Base-by-base conservation (phyloP, 2,329 filamentous ascomycete species). In the Calonectria pseudoturangicola region DNA sequence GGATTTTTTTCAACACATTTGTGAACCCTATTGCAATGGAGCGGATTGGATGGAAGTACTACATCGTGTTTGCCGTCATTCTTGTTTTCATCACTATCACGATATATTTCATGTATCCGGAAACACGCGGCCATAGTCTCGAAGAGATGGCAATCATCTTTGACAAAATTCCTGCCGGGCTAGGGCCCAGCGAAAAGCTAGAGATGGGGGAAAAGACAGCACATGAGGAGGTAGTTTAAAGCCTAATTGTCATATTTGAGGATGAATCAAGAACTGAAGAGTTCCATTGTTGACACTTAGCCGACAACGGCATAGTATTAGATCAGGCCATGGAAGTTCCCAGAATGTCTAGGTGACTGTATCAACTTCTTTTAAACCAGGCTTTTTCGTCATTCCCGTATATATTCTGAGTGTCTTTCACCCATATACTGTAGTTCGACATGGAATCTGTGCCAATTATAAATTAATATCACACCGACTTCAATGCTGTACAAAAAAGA, bases 141-240 rank as follows among this genome's bases (percentile, higher is more conserved):
- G 75, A 77, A 16, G 72, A 77, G 3, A 77, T 77, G 48, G 70
- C 72, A 0, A 41, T 70, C 12, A 71, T 77, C 2, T 77, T 77
- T 12, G 76, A 76, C 30, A 70, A 67, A 48, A 25, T 41, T 18
- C 54, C 54, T 10, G 10, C 27, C 15, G 36, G 21, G 3, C n/a
- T 27, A 2, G 33, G 27, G 6, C 54, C 54, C 3, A 33, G 41
- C 10, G 54, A 41, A 8, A 60, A 60, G 54, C 54, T 60, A 13
- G 27, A 60, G 54, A 60, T 16, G 4, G 54, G 18, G 33, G 21
- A 10, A 13, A 60, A 41, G 36, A 27, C 36, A 2, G 2, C 25
- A 21, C 54, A 41, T 18, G 33, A 58, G n/a, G 54, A 60, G 33
- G 54, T 60, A 4, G 54, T 60, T 39, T 60, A 60, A 7, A 41